Conservation (phyloP, 331 rosid species). For the Spiraea crenata region DNA sequence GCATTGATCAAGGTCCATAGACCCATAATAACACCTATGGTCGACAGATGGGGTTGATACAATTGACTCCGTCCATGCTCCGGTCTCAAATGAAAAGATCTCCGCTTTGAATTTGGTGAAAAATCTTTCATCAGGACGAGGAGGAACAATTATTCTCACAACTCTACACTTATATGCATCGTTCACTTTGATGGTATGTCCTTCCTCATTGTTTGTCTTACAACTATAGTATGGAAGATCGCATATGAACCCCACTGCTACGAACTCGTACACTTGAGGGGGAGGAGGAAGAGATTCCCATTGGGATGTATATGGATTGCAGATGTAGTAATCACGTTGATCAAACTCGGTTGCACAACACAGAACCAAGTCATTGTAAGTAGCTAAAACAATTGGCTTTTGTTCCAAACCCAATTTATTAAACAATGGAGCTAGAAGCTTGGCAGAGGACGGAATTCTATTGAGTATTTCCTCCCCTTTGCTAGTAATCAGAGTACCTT, state of each 20-base stretch:
- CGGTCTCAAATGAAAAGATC: not conserved
- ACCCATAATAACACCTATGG: not conserved
- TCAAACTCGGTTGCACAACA: not conserved
- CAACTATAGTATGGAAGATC: too few species aligned
- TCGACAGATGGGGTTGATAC: not conserved
- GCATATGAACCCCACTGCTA: too few species aligned
- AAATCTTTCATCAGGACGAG: not conserved
- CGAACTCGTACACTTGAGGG: not conserved
- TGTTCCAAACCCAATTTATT: not conserved
- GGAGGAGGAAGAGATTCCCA: not conserved
- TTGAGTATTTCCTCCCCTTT: not conserved
- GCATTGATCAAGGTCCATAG: too few species aligned
- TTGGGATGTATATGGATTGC: not conserved
- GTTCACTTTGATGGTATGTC: not conserved
- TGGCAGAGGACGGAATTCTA: not conserved
- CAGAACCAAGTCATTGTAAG: not conserved
- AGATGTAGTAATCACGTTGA: not conserved
- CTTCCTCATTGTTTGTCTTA: too few species aligned
- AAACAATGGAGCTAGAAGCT: not conserved
- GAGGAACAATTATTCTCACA: not conserved
- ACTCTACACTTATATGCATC: not conserved
- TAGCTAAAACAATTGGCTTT: not conserved
- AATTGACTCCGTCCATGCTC: not conserved
- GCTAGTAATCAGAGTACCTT: not conserved
- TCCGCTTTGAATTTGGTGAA: not conserved